phyloP scores from a whole-genome alignment of 805 yeast species.

The Saturnispora zaruensis region DNA sequence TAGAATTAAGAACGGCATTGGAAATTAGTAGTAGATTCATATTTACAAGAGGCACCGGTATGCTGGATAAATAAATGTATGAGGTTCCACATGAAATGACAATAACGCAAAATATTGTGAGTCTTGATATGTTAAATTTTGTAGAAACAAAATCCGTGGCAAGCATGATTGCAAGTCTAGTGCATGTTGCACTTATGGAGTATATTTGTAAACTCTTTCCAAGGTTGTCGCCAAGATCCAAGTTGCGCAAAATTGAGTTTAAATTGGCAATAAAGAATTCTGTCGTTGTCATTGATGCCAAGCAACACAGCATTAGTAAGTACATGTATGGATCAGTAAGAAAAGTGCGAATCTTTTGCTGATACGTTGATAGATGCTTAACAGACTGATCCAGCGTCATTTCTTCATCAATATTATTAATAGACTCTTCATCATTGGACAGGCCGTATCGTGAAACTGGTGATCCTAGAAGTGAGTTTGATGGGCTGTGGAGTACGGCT shows the following conservation, averaged over 20 bases:
- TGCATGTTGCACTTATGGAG: conserved; percentile 59
- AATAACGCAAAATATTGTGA: conserved; percentile 21
- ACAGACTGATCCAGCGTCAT: conserved; percentile 19
- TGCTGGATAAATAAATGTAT: conserved; percentile 26
- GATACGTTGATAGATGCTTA: conserved; percentile 9
- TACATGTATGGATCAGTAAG: conserved; percentile 55
- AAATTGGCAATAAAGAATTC: conserved; percentile 82
- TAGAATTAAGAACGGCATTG: conserved; percentile 47
- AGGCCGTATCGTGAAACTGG: conserved; percentile 24
- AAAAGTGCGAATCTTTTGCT: conserved; percentile 15
- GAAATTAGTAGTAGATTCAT: conserved; percentile 18
- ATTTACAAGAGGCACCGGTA: conserved; percentile 17
- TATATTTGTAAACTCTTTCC: conserved; percentile 21
- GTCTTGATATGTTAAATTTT: conserved; percentile 20
- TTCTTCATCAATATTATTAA: conserved; percentile 22
- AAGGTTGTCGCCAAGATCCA: conserved; percentile 13
- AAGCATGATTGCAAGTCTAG: conserved; percentile 61
- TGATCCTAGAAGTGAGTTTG: conserved; percentile 20
- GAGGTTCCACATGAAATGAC: conserved; percentile 23
- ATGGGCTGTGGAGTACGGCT: conserved; percentile 22
- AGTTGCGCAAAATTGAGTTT: conserved; percentile 36
- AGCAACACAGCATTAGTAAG: conserved; percentile 51
- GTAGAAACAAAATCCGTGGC: conserved; percentile 51
- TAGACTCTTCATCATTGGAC: conserved; percentile 17
- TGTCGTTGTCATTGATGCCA: conserved; percentile 70